Percentiles rank a stretch among this genome's conserved stretches.
phyloP scores from a whole-genome alignment of 2,329 filamentous ascomycete genomes.

The Phialemonium atrogriseum region DNA sequence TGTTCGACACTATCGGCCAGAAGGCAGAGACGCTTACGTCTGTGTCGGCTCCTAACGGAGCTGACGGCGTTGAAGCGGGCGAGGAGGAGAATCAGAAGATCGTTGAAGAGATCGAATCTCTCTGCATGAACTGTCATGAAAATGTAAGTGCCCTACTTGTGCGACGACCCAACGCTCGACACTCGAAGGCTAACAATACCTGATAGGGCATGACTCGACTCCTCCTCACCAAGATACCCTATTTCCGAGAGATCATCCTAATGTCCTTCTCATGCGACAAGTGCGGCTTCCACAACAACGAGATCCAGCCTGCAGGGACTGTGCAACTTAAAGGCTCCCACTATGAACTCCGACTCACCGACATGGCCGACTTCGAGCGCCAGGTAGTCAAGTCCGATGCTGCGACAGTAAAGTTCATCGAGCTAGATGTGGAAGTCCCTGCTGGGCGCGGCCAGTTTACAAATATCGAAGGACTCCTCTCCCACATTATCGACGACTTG shows the following conservation, averaged over 20 bases:
- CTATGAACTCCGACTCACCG: conserved; percentile 74
- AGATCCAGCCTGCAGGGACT: conserved; percentile 84
- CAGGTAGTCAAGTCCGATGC: conserved; percentile 91
- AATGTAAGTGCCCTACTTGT: conserved; percentile 48
- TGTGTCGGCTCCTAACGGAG: conserved; percentile 25
- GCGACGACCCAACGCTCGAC: not conserved
- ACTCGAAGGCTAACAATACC: not conserved
- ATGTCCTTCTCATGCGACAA: conserved; percentile 94
- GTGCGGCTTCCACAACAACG: conserved; percentile 84
- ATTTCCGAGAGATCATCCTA: conserved; percentile 94
- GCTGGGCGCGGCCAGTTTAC: conserved; percentile 84
- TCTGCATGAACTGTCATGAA: conserved; percentile 80
- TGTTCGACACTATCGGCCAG: conserved; percentile 55
- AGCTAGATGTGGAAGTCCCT: conserved; percentile 89
- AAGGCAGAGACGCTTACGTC: conserved; percentile 47
- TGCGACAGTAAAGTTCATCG: conserved; percentile 77
- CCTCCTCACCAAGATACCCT: conserved; percentile 86
- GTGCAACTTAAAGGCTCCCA: conserved; percentile 84
- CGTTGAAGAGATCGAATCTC: conserved; percentile 64
- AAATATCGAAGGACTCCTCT: conserved; percentile 84
- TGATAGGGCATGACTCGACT: conserved; percentile 72
- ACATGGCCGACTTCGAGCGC: conserved; percentile 65
- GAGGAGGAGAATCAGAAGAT: conserved; percentile 41
- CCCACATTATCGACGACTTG: conserved; percentile 70
- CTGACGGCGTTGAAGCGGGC: conserved; percentile 19